These are phyloP conservation scores for Evansstolkia leycettana DNA, from an alignment of 495 filamentous ascomycete species.

Conservation along the genomic window DNA sequence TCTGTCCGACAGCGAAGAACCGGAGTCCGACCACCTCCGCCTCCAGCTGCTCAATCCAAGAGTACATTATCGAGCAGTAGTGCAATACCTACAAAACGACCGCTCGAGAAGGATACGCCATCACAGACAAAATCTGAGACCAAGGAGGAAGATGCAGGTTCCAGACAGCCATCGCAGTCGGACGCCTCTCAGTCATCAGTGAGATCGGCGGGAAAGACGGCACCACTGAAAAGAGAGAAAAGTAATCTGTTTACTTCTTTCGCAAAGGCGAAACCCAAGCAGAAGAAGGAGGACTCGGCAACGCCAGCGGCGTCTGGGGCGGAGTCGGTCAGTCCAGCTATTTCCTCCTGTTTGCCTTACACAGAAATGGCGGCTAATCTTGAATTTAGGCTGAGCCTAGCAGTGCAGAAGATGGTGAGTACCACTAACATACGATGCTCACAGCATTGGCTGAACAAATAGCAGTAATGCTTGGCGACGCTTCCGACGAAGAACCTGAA, in stretches of 20 bases:
- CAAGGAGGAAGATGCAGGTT: conserved; percentile 17
- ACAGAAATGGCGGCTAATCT: conserved; percentile 1
- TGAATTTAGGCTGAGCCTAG: conserved; percentile 12
- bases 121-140: conserved; percentile 12
- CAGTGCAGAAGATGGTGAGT: conserved; percentile 42
- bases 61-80: conserved; percentile 1
- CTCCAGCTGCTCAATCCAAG: conserved; percentile 10
- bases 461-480: conserved; percentile 34
- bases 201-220: conserved; percentile 23
- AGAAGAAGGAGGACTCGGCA: conserved; percentile 39
- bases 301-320: conserved; percentile 25
- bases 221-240: conserved; percentile 45
- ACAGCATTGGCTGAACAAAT: neutral
- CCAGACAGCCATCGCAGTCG: conserved; percentile 12
- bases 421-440: neutral
- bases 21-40: conserved; percentile 20
- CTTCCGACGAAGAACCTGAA: conserved; percentile 66
- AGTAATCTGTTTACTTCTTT: conserved; percentile 73
- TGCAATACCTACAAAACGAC: conserved; percentile 23
- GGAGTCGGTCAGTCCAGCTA: conserved; percentile 22
- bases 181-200: conserved; percentile 16
- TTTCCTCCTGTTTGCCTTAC: conserved; percentile 10
- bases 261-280: conserved; percentile 60
- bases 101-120: conserved; percentile 15
- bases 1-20: conserved; percentile 35